These are phyloP conservation scores for Globisporangium parvum DNA, from an alignment of 352 stramenopile genomes.

Conservation along the genomic window DNA sequence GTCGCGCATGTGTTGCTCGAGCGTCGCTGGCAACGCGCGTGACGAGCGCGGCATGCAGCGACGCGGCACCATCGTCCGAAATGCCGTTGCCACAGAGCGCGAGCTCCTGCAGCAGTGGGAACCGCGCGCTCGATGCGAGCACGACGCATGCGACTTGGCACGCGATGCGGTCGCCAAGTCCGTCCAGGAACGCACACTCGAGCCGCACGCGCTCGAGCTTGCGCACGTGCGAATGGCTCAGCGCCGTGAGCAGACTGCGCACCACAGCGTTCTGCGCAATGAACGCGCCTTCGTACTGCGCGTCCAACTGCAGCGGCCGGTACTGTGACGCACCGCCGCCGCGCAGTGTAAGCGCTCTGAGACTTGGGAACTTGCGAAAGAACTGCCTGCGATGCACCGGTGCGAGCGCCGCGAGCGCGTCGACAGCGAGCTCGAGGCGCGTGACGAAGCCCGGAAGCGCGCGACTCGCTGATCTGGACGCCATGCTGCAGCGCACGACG, in stretches of 20 bases:
- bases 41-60: conserved; percentile 27
- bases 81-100: conserved; percentile 49
- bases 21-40: not conserved
- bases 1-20: conserved; percentile 3
- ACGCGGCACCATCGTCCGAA: conserved; percentile 36
- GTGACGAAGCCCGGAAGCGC: conserved; percentile 35
- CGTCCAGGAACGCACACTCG: conserved; percentile 43
- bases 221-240: conserved; percentile 19
- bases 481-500: conserved; percentile 28
- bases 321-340: conserved; percentile 18
- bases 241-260: conserved; percentile 24
- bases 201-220: conserved; percentile 27
- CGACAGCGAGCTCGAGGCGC: conserved; percentile 23
- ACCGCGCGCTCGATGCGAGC: conserved; percentile 18
- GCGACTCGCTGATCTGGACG: conserved; percentile 20
- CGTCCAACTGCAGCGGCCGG: conserved; percentile 33
- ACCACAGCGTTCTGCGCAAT: conserved; percentile 35
- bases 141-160: conserved; percentile 29
- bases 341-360: conserved; percentile 28
- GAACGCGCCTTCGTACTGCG: conserved; percentile 29
- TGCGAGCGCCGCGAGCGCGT: conserved; percentile 18
- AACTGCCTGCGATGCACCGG: conserved; percentile 16
- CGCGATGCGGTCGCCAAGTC: conserved; percentile 43
- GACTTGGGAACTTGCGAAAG: conserved; percentile 33
- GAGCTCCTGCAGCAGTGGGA: conserved; percentile 28